Evolutionary conservation across 2,329 filamentous ascomycete species (phyloP), one percentile per base, ranked within the genome.

Genomic region (Colletotrichum musae): DNA sequence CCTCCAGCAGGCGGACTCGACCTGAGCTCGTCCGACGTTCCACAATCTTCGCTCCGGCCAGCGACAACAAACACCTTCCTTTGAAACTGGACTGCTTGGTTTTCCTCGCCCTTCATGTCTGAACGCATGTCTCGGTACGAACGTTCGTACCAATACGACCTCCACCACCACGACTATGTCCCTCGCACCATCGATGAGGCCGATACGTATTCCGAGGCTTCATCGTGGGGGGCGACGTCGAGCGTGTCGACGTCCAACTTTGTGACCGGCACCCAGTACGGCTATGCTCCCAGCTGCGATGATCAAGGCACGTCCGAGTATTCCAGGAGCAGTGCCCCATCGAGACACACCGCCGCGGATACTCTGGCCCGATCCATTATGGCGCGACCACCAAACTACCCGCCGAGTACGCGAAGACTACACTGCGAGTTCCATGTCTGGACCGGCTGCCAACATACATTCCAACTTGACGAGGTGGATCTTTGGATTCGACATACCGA

Each of bases 401-500:
- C 6, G 21, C 66, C 47, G 47, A 73, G 26, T 71, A 66, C 54
- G 61, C 60, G 13, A 63, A 63, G 21, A 70, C 77, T 86, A 24
- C 80, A 80, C 13, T 88, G 85, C 77, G 86, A 88, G 64, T 85
- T 87, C 43, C 67, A 71, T 9, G 74, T 72, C 5, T 77, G 82
- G 24, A 52, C 61, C 1, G 24, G 53, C 3, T 90, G 88, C 71
- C 4, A 68, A 0, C 28, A 65, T 6, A 70, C 39, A 0, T 89
- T 88, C 70, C 43, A 68, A 6, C 71, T 79, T 3, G 74, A 82
- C 10, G 77, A 86, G 0, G 73, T 75, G 24, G 72, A 79, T 0
- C 60, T 16, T 2, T 89, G 87, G 87, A 81, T 86, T 15, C 64
- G 77, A 0, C 88, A 90, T 68, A 81, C 83, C 32, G 61, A 75